phyloP scores from a whole-genome alignment of 2,329 filamentous ascomycete genomes.

The Ascocoryne sarcoides region DNA sequence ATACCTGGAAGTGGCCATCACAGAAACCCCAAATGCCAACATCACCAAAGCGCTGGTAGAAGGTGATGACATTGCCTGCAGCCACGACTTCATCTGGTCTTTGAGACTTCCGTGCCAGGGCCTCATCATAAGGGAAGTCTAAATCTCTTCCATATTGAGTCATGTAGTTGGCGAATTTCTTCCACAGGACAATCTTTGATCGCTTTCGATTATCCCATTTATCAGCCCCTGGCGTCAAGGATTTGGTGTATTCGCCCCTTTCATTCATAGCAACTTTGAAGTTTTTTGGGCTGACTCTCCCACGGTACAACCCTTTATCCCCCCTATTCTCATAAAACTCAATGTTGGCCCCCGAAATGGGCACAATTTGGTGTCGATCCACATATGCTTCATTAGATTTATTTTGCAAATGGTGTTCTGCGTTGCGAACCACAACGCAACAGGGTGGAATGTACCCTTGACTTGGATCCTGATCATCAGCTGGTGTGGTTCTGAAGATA shows the following conservation, averaged over 20 bases:
- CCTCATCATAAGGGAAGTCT: conserved; percentile 41
- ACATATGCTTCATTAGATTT: conserved; percentile 45
- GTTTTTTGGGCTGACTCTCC: conserved; percentile 55
- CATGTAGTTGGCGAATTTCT: conserved; percentile 70
- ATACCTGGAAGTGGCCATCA: conserved; percentile 68
- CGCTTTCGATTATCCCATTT: conserved; percentile 57
- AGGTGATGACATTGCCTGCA: conserved; percentile 55
- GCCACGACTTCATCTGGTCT: conserved; percentile 30
- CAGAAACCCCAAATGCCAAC: conserved; percentile 76
- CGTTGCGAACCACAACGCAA: conserved; percentile 62
- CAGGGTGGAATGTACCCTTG: conserved; percentile 53
- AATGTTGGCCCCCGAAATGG: conserved; percentile 51
- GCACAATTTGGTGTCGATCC: conserved; percentile 53
- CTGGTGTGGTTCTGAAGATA: conserved; percentile 45
- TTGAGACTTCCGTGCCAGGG: conserved; percentile 24
- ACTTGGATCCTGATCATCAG: conserved; percentile 38
- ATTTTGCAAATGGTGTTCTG: conserved; percentile 61
- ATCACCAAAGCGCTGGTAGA: conserved; percentile 74
- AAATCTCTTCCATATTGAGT: conserved; percentile 66
- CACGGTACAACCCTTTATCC: conserved; percentile 51
- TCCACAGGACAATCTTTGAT: conserved; percentile 59
- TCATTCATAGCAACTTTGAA: conserved; percentile 48
- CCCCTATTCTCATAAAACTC: conserved; percentile 69
- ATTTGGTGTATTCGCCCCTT: conserved; percentile 50
- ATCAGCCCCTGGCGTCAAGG: conserved; percentile 51